Evolutionary conservation across 2,329 filamentous ascomycete species (phyloP).

Genomic region (Talaromyces sp.): DNA sequence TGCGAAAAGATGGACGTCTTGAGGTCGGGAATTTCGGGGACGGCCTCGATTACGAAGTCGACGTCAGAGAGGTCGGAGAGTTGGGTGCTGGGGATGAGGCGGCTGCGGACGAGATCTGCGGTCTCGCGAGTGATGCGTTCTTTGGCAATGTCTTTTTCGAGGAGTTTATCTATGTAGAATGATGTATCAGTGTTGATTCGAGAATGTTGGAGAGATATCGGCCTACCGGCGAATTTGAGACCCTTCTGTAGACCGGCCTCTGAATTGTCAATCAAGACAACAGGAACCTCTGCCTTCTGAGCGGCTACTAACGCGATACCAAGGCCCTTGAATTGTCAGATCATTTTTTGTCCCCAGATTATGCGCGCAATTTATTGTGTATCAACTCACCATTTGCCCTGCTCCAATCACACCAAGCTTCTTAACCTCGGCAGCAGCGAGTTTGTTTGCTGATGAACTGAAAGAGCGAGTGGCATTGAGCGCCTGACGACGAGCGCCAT

Average conservation of each 20-base stretch:
- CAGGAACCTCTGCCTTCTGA: conserved; percentile 75
- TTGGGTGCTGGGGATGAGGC: conserved; percentile 66
- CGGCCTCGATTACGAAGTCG: conserved; percentile 96
- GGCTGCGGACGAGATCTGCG: conserved; percentile 67
- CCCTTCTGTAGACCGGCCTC: conserved; percentile 85
- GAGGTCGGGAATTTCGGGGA: conserved; percentile 84
- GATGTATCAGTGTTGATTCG: background rate
- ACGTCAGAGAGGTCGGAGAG: conserved; percentile 76
- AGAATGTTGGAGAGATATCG: background rate
- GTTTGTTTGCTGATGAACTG: conserved; percentile 63
- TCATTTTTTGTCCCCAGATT: background rate
- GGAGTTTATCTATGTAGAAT: conserved; percentile 69
- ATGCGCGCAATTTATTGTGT: background rate
- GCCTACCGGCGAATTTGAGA: conserved; percentile 78
- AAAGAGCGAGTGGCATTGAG: conserved; percentile 55
- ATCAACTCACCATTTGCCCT: conserved; percentile 78
- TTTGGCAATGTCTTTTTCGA: conserved; percentile 89
- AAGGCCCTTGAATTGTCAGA: conserved; percentile 64
- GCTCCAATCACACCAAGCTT: conserved; percentile 87
- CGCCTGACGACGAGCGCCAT: conserved; percentile 29
- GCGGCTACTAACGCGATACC: conserved; percentile 95
- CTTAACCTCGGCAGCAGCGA: conserved; percentile 71
- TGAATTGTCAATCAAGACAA: conserved; percentile 80
- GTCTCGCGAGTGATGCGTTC: conserved; percentile 77
- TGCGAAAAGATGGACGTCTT: conserved; percentile 85